A percentile compares a stretch with the other conserved stretches of the same genome.
Evolutionary conservation across 2,329 filamentous ascomycete genomes (phyloP).

Genomic region (Ophiostoma fasciatum): DNA sequence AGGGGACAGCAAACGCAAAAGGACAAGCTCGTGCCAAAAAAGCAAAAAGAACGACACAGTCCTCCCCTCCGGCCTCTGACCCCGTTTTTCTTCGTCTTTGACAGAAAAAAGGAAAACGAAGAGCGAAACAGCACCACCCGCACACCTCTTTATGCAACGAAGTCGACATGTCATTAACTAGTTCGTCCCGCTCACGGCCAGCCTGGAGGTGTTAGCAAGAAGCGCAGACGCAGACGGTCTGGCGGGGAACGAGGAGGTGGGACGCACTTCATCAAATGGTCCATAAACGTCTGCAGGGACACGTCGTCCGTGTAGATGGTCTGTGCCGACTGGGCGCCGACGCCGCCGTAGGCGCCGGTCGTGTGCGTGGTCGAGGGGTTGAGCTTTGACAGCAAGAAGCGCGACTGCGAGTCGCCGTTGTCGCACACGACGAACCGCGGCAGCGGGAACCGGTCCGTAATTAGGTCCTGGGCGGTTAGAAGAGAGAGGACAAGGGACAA

Average conservation of each 20-base stretch:
- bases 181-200: constrained; percentile 50
- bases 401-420: constrained; percentile 92
- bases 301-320: constrained; percentile 99
- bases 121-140: no score
- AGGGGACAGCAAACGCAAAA: constrained; percentile 1
- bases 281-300: constrained; percentile 97
- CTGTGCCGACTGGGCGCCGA: constrained; percentile 72
- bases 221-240: background rate
- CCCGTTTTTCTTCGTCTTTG: background rate
- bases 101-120: background rate
- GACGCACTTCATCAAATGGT: constrained; percentile 89
- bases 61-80: no score
- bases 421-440: constrained; percentile 98
- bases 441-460: constrained; percentile 93
- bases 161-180: constrained; percentile 17
- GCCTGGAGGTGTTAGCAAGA: constrained; percentile 19
- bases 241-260: background rate
- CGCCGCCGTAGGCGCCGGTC: constrained; percentile 78
- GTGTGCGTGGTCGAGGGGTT: constrained; percentile 97
- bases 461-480: constrained; percentile 54
- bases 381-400: constrained; percentile 91
- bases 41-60: no score
- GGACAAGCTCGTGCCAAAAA: no score
- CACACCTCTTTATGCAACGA: background rate
- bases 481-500: background rate